Percentiles rank a stretch among this genome's conserved stretches.
These are phyloP conservation scores for Schizosaccharomyces pombe DNA, from an alignment of 805 yeast genomes.

Conservation along the genomic window DNA sequence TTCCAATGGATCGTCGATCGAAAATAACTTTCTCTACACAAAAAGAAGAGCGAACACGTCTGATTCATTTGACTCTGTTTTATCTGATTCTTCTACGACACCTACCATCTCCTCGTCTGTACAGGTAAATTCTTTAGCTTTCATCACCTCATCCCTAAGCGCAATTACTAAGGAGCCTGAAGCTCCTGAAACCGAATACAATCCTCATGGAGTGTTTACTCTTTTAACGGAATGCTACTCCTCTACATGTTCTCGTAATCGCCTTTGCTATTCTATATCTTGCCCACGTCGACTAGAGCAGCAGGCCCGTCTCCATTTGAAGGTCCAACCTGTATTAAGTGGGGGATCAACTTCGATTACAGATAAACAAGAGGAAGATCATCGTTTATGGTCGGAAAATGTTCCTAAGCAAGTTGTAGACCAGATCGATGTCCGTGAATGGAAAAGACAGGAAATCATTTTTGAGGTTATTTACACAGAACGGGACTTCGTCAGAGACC, in stretches of 20 bases:
- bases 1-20: background rate
- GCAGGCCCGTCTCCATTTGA: conserved; percentile 74
- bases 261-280: conserved; percentile 78
- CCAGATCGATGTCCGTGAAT: conserved; percentile 56
- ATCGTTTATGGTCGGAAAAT: conserved; percentile 78
- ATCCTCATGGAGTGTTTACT: conserved; percentile 78
- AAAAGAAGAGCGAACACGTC: background rate
- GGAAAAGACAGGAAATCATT: conserved; percentile 82
- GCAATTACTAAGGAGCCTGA: too few relatives aligned
- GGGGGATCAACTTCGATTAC: conserved; percentile 41
- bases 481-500: conserved; percentile 80
- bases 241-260: conserved; percentile 80
- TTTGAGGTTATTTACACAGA: conserved; percentile 86
- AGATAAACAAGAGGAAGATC: conserved; percentile 26
- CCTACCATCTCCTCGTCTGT: background rate
- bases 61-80: background rate
- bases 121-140: background rate
- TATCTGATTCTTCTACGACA: background rate
- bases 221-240: conserved; percentile 85
- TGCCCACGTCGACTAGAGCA: conserved; percentile 92
- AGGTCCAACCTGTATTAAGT: conserved; percentile 64
- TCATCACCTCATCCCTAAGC: background rate
- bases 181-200: background rate
- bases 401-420: conserved; percentile 64
- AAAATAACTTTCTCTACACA: background rate